Base-by-base conservation (phyloP, 371 early-diverging fungal genomes). In the Choanephora cucurbitarum region DNA sequence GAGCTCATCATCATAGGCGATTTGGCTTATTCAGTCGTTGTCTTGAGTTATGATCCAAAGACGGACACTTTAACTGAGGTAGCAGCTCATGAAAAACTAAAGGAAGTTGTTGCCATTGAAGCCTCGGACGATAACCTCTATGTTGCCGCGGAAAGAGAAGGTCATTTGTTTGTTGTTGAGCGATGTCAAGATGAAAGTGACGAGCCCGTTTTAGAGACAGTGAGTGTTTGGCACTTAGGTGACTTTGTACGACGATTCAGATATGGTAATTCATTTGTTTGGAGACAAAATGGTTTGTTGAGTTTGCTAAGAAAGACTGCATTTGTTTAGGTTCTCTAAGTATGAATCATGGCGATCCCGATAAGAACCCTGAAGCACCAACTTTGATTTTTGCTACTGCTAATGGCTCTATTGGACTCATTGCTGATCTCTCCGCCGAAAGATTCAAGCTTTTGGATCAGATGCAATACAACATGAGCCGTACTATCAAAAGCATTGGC, bases 181-280 rank as follows among this genome's bases (percentile, higher is more conserved):
- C 77, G 72, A 55, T 77, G 78, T 54, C 18, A 80, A 79, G 46
- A 74, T 56, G 44, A 64, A 49, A 28, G 72, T 44, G 85, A 86
- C 22, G 78, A 84, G 44, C 72, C 68, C 31, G 61, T 84, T 23
- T 69, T 94, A 55, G 80, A 82, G 41, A 77, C 84, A 15, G 75
- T 79, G 46, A 94, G 89, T 34, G 72, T 83, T 51, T 92, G 84
- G 81, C 94, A 94, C 63, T 50, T 93, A 22, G 95, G 95, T n/a
- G 94, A 94, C 51, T 67, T 75, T 28, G 81, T 97, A 47, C 92
- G 91, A 55, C 80, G 85, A 5, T 83, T 95, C 58, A 72, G 87
- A 42, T 77, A 77, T 54, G 96, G 92, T 84, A 73, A 60, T 55
- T 1, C 3, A 7, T 7, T 28, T 28, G 28, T 28, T n/a, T 19